Conservation (phyloP, 2,329 filamentous ascomycete species). For the Stagonosporopsis tanaceti region DNA sequence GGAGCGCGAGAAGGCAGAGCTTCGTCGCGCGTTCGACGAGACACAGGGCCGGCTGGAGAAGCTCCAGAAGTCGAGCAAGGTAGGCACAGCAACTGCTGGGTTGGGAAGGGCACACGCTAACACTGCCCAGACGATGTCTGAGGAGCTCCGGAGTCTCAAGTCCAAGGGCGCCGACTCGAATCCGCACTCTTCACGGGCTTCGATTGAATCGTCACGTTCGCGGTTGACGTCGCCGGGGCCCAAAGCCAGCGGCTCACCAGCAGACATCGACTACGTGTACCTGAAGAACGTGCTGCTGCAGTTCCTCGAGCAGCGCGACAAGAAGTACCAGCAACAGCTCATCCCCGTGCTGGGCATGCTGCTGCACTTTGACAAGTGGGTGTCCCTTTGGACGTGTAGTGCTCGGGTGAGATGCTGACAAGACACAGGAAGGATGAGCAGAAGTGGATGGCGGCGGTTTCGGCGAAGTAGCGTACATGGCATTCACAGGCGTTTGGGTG, state of each 20-base stretch:
- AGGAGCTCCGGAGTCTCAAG: slow-evolving; percentile 64
- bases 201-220: slow-evolving; percentile 62
- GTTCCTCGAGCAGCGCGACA: slow-evolving; percentile 82
- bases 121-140: slow-evolving; percentile 57
- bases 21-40: slow-evolving; percentile 80
- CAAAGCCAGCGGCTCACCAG: slow-evolving; percentile 45
- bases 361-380: slow-evolving; percentile 76
- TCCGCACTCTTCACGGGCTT: slow-evolving; percentile 64
- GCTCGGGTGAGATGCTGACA: slow-evolving; percentile 36
- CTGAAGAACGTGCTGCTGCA: slow-evolving; percentile 83
- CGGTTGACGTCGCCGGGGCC: slow-evolving; percentile 58
- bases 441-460: slow-evolving; percentile 82
- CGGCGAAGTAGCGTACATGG: slow-evolving; percentile 48
- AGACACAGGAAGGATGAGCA: slow-evolving; percentile 73
- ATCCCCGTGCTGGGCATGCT: slow-evolving; percentile 80
- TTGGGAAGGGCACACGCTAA: slow-evolving; percentile 24
- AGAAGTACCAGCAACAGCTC: slow-evolving; percentile 75
- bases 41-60: slow-evolving; percentile 79
- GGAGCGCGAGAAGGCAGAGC: slow-evolving; percentile 80
- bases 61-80: slow-evolving; percentile 72
- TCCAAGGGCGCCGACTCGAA: slow-evolving; percentile 52
- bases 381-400: slow-evolving; percentile 35
- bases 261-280: slow-evolving; percentile 68
- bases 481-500: slow-evolving; percentile 16
- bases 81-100: slow-evolving; percentile 29